phyloP scores from a whole-genome alignment of 768 basidiomycete species.

The Russula compacta region DNA sequence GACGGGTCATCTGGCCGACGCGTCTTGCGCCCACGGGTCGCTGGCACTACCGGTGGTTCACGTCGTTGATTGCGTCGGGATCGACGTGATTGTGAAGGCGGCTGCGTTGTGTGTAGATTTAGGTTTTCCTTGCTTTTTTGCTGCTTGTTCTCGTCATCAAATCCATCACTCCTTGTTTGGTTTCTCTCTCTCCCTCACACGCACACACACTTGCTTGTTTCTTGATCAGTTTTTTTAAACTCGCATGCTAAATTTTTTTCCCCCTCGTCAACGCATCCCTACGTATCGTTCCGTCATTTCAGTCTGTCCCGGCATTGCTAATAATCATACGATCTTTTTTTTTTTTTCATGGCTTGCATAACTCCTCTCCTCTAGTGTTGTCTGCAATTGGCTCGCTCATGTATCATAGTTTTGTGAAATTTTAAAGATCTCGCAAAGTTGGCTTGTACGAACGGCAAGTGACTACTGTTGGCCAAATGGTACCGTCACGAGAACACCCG shows the following conservation, averaged over 20 bases:
- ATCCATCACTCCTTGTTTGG: background rate
- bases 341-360: no score
- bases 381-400: no score
- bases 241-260: background rate
- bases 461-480: no score
- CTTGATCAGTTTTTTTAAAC: background rate
- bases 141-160: background rate
- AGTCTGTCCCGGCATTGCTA: background rate
- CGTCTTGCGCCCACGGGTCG: slow-evolving; percentile 4
- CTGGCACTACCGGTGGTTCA: background rate
- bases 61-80: background rate
- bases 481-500: no score
- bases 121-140: no score
- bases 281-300: background rate
- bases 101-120: background rate
- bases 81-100: background rate
- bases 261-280: background rate
- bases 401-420: no score
- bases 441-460: no score
- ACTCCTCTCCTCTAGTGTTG: background rate
- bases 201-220: background rate
- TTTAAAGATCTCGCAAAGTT: no score
- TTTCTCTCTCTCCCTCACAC: background rate
- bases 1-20: background rate
- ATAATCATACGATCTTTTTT: background rate